Base-by-base conservation (phyloP, 202 grass and related monocot species). In the Miscanthus sacchariflorus region DNA sequence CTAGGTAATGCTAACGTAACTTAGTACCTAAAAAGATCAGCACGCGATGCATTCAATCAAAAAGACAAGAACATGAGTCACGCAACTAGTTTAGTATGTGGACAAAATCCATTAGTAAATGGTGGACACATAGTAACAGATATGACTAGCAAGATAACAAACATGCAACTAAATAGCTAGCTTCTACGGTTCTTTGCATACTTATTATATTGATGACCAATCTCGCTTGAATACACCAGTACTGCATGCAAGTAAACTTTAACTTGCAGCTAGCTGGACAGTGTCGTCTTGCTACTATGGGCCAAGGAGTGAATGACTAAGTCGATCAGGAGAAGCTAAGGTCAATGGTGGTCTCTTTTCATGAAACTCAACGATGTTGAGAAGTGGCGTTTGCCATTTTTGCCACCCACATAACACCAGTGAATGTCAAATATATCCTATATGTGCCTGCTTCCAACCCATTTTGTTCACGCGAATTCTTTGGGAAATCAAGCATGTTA, bases 251-350 rank as follows among this genome's bases (percentile, higher is more conserved):
- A 84, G 76, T 61, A 80, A 54, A 81, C 8, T 78, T 72, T 72
- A 88, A 15, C 45, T 50, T 77, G 48, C 49, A 91, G 76, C 40
- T 81, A 88, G 61, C 67, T 86, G 50, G 17, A 65, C 77, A 78
- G 66, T 14, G 30, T 71, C 36, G 11, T 0, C 64, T 58, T 67
- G 54, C 56, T 49, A 17, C 46, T 68, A 12, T 58, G 18, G 25
- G 19, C 27, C 54, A 66, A 81, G 13, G 72, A 72, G 18, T 68
- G 38, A 69, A 45, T 18, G 6, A 65, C 25, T 12, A 7, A 72
- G 66, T 59, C 78, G 65, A 88, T 77, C 19, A 72, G 64, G 9
- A 65, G 64, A 56, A 81, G 66, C 14, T 85, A 84, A 14, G 30
- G 19, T 76, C 81, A 65, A 17, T 19, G n/a, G 74, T 46, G 27